Evolutionary conservation across 257 asterid genomes (phyloP).

Genomic region (Salvia hispanica): DNA sequence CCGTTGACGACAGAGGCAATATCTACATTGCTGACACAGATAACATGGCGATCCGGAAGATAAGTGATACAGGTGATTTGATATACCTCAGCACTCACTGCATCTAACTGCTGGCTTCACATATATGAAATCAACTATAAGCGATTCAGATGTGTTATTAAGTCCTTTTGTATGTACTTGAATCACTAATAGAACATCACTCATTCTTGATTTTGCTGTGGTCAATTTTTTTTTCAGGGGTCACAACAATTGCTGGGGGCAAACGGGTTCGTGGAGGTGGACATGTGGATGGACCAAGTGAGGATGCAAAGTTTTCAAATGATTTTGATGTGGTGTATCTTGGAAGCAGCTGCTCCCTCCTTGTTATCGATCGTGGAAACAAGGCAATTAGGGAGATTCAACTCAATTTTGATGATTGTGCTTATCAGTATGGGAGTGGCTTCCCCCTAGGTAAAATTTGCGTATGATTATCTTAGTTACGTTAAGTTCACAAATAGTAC

Average conservation of each 20-base stretch:
- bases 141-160: not conserved
- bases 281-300: slow-evolving; percentile 95
- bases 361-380: slow-evolving; percentile 92
- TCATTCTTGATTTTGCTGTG: slow-evolving; percentile 1
- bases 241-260: slow-evolving; percentile 97
- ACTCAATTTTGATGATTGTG: slow-evolving; percentile 93
- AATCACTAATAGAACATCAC: not conserved
- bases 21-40: slow-evolving; percentile 84
- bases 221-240: slow-evolving; percentile 46
- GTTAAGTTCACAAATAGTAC: not conserved
- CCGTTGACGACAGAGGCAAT: slow-evolving; percentile 88
- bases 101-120: not conserved
- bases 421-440: slow-evolving; percentile 93
- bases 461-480: not conserved
- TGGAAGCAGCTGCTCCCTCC: slow-evolving; percentile 98
- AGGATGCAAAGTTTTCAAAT: slow-evolving; percentile 90
- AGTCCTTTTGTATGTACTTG: not conserved
- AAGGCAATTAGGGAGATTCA: slow-evolving; percentile 94
- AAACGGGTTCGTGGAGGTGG: slow-evolving; percentile 85
- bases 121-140: too few species aligned
- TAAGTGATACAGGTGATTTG: slow-evolving; percentile 74
- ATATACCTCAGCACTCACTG: not conserved
- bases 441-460: slow-evolving; percentile 72
- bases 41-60: slow-evolving; percentile 91
- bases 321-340: slow-evolving; percentile 92